Base-by-base conservation (phyloP, 176 grass and related monocot genomes). In the Ensete glaucum region DNA sequence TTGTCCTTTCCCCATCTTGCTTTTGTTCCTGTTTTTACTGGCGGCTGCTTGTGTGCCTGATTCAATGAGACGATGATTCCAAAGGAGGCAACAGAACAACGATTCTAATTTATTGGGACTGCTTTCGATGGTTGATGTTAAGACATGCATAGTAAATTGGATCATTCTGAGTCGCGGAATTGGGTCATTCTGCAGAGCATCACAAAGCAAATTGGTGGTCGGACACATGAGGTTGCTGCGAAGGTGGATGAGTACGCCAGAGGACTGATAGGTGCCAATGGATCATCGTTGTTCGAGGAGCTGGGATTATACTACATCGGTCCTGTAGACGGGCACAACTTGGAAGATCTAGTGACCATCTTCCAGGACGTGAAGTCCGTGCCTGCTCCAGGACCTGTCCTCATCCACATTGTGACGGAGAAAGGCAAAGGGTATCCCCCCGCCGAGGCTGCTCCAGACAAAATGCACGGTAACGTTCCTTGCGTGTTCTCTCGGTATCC, bases 251-350 rank as follows among this genome's bases (percentile, higher is more conserved):
- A 92, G 86, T 92, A 89, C 50, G 85, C 89, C 1, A 88, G 92
- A n/a, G 92, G 89, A 71, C 82, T 96, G 89, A 84, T 96, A 19
- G 81, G 82, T 49, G 82, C 83, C 2, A 64, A 87, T 0, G 89
- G 89, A 1, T 83, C 92, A 2, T 76, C 92, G 1, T 78, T 96
- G 10, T 96, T 96, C 79, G 92, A 96, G 83, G 92, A 96, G 87
- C 92, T 96, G 0, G 92, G 92, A 2, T 78, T 96, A 2, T 96
- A 96, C 72, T 96, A 96, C 80, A 96, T 96, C 72, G 92, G 92
- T 50, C 92, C 92, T 0, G 92, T 96, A 2, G 87, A 96, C 43
- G 89, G 92, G 4, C 92, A 96, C 86, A 89, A 29, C 80, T 53
- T 96, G 0, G 89, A 89, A 1, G 92, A 96, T 82, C 82, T 96